A percentile compares a stretch with the other conserved stretches of the same genome.
Conservation (phyloP, 1,139 yeast genomes). For the Diutina neorugosa region DNA sequence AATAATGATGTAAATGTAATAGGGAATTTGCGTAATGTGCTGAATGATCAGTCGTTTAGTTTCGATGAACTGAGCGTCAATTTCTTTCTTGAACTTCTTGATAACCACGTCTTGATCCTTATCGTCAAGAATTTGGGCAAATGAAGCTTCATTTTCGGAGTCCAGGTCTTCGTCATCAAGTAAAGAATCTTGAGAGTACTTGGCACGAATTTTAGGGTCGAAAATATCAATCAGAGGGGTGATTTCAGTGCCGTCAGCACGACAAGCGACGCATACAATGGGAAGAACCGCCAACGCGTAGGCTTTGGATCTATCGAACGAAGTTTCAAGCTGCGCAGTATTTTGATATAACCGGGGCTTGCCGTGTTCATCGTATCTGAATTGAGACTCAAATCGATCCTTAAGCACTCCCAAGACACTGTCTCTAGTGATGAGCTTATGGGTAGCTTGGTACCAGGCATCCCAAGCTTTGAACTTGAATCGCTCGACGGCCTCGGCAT, state of each 20-base stretch:
- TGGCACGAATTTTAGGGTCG: slow-evolving; percentile 6
- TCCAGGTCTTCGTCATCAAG: slow-evolving; percentile 24
- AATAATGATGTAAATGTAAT: slow-evolving; percentile 63
- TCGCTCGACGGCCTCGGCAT: slow-evolving; percentile 24
- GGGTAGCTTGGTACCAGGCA: slow-evolving; percentile 43
- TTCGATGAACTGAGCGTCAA: slow-evolving; percentile 75
- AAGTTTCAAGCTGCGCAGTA: slow-evolving; percentile 57
- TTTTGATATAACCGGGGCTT: slow-evolving; percentile 76
- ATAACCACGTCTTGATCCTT: slow-evolving; percentile 46
- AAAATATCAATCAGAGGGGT: slow-evolving; percentile 42
- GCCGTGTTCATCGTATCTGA: slow-evolving; percentile 75
- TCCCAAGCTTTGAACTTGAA: slow-evolving; percentile 55
- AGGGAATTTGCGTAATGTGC: slow-evolving; percentile 68
- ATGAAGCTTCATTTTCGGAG: slow-evolving; percentile 19
- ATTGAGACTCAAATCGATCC: slow-evolving; percentile 67
- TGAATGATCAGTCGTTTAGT: slow-evolving; percentile 68
- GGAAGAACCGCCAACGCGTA: slow-evolving; percentile 49
- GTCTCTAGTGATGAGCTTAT: slow-evolving; percentile 49
- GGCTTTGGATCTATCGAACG: slow-evolving; percentile 46
- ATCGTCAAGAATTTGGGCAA: slow-evolving; percentile 48
- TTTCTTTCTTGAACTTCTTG: slow-evolving; percentile 57
- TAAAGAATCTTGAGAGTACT: slow-evolving; percentile 15
- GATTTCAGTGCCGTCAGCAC: slow-evolving; percentile 41
- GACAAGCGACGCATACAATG: slow-evolving; percentile 42
- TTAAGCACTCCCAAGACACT: slow-evolving; percentile 44